A percentile compares a stretch with the other conserved stretches of the same genome.
phyloP scores from a whole-genome alignment of 352 stramenopile species.

The Globisporangium irregulare region DNA sequence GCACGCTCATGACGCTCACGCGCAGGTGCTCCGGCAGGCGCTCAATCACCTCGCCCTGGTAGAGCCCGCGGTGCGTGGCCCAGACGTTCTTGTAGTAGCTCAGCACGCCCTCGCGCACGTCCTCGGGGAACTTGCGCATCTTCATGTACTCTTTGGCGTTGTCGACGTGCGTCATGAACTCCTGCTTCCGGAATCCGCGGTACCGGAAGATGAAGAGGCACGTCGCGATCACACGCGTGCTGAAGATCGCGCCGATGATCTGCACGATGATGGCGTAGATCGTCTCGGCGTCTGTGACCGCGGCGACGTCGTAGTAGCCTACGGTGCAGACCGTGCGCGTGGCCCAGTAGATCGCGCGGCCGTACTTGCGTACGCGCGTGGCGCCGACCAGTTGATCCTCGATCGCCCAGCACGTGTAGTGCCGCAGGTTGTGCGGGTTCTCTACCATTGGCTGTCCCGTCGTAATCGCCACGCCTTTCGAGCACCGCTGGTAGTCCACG shows the following conservation, averaged over 20 bases:
- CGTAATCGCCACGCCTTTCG: slow-evolving; percentile 23
- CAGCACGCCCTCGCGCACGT: slow-evolving; percentile 53
- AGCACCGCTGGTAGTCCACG: slow-evolving; percentile 49
- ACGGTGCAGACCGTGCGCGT: slow-evolving; percentile 51
- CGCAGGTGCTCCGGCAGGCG: slow-evolving; percentile 55
- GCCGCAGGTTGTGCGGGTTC: background rate
- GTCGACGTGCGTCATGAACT: slow-evolving; percentile 69
- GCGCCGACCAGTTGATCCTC: slow-evolving; percentile 60
- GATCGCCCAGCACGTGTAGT: slow-evolving; percentile 67
- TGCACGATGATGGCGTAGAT: slow-evolving; percentile 53
- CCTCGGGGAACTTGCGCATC: slow-evolving; percentile 53
- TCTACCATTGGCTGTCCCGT: slow-evolving; percentile 4
- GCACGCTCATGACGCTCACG: slow-evolving; percentile 49
- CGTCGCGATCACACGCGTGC: slow-evolving; percentile 59
- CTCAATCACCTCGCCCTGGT: slow-evolving; percentile 44
- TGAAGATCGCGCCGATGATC: slow-evolving; percentile 65
- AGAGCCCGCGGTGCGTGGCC: slow-evolving; percentile 43
- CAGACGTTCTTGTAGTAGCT: slow-evolving; percentile 63
- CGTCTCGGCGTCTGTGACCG: slow-evolving; percentile 53
- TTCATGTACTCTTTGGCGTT: slow-evolving; percentile 77
- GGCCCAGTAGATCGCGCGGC: slow-evolving; percentile 55
- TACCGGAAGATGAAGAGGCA: slow-evolving; percentile 75
- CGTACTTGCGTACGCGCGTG: slow-evolving; percentile 43
- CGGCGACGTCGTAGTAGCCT: slow-evolving; percentile 59
- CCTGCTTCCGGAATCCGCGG: slow-evolving; percentile 48